phyloP scores from a whole-genome alignment of 495 filamentous ascomycete genomes.

The Cenococcum geophilum region DNA sequence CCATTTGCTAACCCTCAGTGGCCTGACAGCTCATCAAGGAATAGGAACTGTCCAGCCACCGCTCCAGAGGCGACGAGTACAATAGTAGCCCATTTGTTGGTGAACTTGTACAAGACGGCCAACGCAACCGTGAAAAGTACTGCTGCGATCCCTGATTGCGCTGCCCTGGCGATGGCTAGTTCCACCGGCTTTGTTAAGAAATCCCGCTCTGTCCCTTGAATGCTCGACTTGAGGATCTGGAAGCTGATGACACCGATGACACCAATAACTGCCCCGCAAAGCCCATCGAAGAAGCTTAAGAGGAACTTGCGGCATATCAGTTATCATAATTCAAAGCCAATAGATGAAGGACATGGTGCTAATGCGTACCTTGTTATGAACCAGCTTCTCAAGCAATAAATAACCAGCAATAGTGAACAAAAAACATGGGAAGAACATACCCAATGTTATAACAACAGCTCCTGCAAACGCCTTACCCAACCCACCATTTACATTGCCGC shows the following conservation, averaged over 20 bases:
- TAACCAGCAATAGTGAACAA: constrained; percentile 40
- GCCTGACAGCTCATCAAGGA: constrained; percentile 17
- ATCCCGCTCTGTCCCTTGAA: constrained; percentile 19
- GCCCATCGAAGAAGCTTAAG: constrained; percentile 37
- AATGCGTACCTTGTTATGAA: constrained; percentile 35
- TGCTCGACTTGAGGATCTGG: constrained; percentile 30
- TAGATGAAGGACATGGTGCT: constrained; percentile 9
- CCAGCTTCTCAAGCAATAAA: constrained; percentile 35
- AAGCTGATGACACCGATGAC: constrained; percentile 37
- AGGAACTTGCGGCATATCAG: constrained; percentile 29
- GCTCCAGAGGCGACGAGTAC: constrained; percentile 29
- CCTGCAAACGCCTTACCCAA: constrained; percentile 36
- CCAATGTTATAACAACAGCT: constrained; percentile 37
- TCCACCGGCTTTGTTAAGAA: constrained; percentile 15
- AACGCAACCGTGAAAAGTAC: constrained; percentile 33
- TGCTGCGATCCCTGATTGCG: constrained; percentile 30
- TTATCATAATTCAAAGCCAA: constrained; percentile 11
- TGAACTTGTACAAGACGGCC: constrained; percentile 34
- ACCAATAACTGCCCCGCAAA: constrained; percentile 39
- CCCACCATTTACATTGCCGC: constrained; percentile 31
- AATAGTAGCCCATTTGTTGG: constrained; percentile 31
- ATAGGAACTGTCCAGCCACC: constrained; percentile 35
- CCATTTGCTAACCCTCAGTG: too few relatives aligned
- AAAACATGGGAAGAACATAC: constrained; percentile 41
- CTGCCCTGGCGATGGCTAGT: constrained; percentile 11